Evolutionary conservation across 345 rosid genomes (phyloP).

Genomic region (Ceriops zippeliana): DNA sequence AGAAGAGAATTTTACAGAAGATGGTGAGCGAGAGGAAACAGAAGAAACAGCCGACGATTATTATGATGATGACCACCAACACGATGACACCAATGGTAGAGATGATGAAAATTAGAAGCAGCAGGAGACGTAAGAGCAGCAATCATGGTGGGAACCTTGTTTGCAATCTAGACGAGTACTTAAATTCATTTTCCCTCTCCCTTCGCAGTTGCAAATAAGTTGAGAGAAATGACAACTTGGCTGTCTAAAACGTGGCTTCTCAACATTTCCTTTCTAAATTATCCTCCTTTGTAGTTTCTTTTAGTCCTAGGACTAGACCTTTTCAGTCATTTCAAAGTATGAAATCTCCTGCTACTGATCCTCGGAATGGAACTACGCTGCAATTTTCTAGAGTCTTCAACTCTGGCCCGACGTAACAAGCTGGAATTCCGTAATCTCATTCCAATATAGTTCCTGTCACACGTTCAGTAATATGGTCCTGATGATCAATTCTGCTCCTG

Average conservation of each 20-base stretch:
- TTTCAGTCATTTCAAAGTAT: not conserved
- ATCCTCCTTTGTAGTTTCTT: not conserved
- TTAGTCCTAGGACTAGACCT: not conserved
- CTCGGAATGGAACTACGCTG: too few species aligned
- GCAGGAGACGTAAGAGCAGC: not conserved
- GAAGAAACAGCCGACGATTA: not conserved
- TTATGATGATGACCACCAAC: not conserved
- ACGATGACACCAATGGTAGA: not conserved
- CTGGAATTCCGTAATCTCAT: too few species aligned
- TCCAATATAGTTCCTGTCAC: too few species aligned
- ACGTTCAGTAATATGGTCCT: too few species aligned
- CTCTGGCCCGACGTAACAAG: too few species aligned
- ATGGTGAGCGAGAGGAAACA: slow-evolving; percentile 20
- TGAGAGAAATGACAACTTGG: not conserved
- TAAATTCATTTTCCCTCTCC: not conserved
- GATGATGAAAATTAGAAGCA: not conserved
- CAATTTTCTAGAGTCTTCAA: too few species aligned
- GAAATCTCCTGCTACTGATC: not conserved
- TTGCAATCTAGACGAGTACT: not conserved
- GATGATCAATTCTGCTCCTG: not conserved
- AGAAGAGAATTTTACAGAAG: slow-evolving; percentile 6
- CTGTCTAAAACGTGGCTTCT: too few species aligned
- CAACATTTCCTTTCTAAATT: not conserved
- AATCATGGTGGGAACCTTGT: not conserved
- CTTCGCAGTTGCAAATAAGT: not conserved